These are phyloP conservation scores for Voacanga thouarsii DNA, from an alignment of 257 asterid species.

Conservation along the genomic window DNA sequence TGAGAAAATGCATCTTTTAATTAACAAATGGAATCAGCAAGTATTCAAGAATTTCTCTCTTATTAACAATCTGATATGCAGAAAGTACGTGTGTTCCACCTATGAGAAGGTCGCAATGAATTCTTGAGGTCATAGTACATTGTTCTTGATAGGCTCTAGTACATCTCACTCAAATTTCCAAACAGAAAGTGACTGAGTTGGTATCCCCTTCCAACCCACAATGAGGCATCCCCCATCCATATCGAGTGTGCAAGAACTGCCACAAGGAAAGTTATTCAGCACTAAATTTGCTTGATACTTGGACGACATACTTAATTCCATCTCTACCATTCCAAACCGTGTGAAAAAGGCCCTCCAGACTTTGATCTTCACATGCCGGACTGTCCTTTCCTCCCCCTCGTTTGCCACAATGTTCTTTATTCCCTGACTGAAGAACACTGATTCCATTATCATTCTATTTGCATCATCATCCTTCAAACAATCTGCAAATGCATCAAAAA, in stretches of 20 bases:
- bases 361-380: constrained; percentile 31
- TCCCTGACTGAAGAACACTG: constrained; percentile 15
- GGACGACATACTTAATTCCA: too few species aligned
- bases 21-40: too few species aligned
- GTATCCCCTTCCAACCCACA: constrained; percentile 48
- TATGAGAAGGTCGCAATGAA: too few species aligned
- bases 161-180: constrained; percentile 31
- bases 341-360: too few species aligned
- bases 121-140: not conserved
- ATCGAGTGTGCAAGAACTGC: constrained; percentile 19
- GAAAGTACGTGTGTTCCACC: too few species aligned
- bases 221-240: constrained; percentile 36
- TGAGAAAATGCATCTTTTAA: too few species aligned
- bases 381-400: constrained; percentile 36
- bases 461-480: constrained; percentile 22
- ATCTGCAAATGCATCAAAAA: constrained; percentile 28
- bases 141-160: not conserved
- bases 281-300: too few species aligned
- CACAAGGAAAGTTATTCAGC: too few species aligned
- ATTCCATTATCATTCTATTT: constrained; percentile 22
- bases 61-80: too few species aligned
- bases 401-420: constrained; percentile 42
- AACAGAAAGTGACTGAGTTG: constrained; percentile 41
- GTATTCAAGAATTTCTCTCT: too few species aligned
- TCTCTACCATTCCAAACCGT: too few species aligned